These are phyloP conservation scores for Byssochlamys sp. DNA, from an alignment of 2,329 filamentous ascomycete species.

Conservation along the genomic window DNA sequence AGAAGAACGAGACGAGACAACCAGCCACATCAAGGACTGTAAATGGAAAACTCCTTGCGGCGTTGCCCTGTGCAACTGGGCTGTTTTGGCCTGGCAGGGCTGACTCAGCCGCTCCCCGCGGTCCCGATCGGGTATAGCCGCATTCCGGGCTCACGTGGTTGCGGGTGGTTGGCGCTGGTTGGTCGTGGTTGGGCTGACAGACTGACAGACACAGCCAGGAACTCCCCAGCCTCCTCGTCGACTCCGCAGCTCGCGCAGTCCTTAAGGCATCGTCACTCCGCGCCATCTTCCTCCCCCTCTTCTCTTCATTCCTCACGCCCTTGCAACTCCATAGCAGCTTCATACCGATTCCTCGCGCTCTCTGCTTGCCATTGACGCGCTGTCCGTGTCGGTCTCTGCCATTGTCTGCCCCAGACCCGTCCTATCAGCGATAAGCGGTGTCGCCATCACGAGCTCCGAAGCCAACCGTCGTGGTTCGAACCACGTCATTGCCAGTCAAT, in stretches of 20 bases:
- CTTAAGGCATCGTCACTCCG: neutral
- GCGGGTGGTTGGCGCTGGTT: conserved; percentile 11
- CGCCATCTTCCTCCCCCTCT: neutral
- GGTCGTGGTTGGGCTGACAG: conserved; percentile 4
- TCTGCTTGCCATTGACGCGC: neutral
- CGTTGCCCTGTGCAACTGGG: conserved; percentile 6
- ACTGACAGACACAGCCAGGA: neutral
- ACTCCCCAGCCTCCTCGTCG: neutral
- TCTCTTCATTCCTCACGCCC: conserved; percentile 7
- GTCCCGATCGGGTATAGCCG: neutral
- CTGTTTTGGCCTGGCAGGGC: neutral
- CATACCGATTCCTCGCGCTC: neutral
- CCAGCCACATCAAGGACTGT: neutral
- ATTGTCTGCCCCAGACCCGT: conserved; percentile 11
- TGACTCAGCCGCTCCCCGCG: neutral
- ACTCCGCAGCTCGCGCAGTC: neutral
- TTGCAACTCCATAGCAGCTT: neutral
- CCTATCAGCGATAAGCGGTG: conserved; percentile 19
- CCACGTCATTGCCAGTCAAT: neutral
- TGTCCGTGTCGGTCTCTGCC: neutral
- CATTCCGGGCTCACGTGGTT: conserved; percentile 17
- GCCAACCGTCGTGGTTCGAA: neutral
- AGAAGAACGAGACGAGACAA: neutral
- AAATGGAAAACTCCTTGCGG: neutral
- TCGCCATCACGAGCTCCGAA: neutral